A percentile compares a stretch with the other conserved stretches of the same genome.
Evolutionary conservation across 371 early-diverging fungal species (phyloP).

Genomic region (Mucor sp.): DNA sequence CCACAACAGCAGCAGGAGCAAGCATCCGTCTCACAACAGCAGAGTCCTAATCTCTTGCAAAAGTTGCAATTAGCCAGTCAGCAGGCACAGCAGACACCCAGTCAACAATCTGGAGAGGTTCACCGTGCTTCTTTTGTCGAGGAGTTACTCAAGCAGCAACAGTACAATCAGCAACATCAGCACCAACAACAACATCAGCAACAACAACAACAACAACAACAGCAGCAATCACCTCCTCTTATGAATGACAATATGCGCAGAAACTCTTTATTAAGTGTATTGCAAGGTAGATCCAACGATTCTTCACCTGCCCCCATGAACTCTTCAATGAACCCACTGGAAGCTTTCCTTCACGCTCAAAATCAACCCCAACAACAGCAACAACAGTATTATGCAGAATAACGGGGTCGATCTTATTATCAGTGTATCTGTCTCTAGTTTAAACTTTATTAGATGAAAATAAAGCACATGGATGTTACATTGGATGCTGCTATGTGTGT

Average conservation of each 20-base stretch:
- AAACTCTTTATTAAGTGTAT: constrained; percentile 24
- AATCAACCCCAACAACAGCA: not conserved
- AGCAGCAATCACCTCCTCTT: not conserved
- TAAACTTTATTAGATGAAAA: not conserved
- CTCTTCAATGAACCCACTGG: constrained; percentile 2
- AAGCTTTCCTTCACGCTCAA: constrained; percentile 3
- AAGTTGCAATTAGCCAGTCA: constrained; percentile 3
- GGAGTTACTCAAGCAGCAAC: constrained; percentile 18
- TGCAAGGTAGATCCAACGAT: constrained; percentile 20
- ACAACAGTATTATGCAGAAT: not conserved
- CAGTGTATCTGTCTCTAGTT: not conserved
- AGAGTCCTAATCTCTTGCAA: constrained; percentile 2
- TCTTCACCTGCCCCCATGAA: not conserved
- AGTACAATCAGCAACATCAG: not conserved
- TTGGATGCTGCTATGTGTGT: not conserved
- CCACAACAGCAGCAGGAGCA: constrained; percentile 1
- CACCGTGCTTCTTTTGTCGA: constrained; percentile 27
- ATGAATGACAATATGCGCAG: constrained; percentile 22
- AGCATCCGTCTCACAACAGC: constrained; percentile 1
- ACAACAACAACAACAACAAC: not conserved
- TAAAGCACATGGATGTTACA: not conserved
- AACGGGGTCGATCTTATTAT: not conserved
- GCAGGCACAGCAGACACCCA: not conserved
- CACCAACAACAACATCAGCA: not conserved
- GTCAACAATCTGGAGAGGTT: not conserved